These are phyloP conservation scores for Orbilia ellipsospora DNA, from an alignment of 2,329 filamentous ascomycete species.

Conservation along the genomic window DNA sequence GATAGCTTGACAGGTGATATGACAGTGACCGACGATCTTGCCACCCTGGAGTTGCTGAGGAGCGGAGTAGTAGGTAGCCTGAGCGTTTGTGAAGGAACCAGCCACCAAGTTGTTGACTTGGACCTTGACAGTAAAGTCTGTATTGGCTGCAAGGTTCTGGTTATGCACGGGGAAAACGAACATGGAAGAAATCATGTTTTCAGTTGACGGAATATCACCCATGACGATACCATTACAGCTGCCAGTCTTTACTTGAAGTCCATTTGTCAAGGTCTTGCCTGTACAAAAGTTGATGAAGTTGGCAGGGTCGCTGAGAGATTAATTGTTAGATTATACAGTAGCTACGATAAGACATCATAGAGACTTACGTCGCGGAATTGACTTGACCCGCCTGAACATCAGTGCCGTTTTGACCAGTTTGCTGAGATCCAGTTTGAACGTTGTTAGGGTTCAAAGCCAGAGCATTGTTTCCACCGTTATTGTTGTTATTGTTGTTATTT, in stretches of 20 bases:
- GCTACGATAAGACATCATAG: not conserved
- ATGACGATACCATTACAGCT: constrained; percentile 72
- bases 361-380: constrained; percentile 65
- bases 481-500: constrained; percentile 21
- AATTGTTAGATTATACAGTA: constrained; percentile 1
- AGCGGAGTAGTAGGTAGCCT: constrained; percentile 68
- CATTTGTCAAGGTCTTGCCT: constrained; percentile 69
- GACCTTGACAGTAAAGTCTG: constrained; percentile 66
- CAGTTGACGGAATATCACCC: constrained; percentile 68
- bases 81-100: constrained; percentile 69
- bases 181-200: constrained; percentile 69
- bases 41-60: constrained; percentile 66
- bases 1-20: constrained; percentile 68
- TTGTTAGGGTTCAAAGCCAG: constrained; percentile 61
- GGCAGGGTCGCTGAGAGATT: constrained; percentile 63
- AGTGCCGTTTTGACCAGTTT: constrained; percentile 62
- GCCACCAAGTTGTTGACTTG: constrained; percentile 67
- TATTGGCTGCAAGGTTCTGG: constrained; percentile 62
- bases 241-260: constrained; percentile 65
- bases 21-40: constrained; percentile 65
- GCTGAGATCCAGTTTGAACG: constrained; percentile 64
- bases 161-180: constrained; percentile 66
- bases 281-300: constrained; percentile 73
- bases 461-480: constrained; percentile 32
- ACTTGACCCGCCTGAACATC: constrained; percentile 61